A percentile compares a stretch with the other conserved stretches of the same genome.
phyloP scores from a whole-genome alignment of 495 filamentous ascomycete species.

The Amniculicola lignicola region DNA sequence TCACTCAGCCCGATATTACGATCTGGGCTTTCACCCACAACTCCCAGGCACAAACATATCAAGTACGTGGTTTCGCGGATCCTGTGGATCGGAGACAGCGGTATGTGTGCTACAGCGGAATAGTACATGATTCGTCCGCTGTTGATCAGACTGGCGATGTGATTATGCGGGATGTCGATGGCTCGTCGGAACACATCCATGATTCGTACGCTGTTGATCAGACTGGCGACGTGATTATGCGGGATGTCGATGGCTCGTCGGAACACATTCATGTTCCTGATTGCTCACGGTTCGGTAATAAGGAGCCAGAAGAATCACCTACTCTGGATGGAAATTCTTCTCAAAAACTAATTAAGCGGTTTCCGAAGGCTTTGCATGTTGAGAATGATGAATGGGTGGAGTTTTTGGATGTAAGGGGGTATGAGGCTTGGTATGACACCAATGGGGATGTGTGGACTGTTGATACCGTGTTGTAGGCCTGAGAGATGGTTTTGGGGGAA shows the following conservation, averaged over 20 bases:
- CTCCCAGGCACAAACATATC: slow-evolving; percentile 18
- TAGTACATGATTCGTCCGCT: slow-evolving; percentile 17
- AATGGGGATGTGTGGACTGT: slow-evolving; percentile 31
- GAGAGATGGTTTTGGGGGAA: too few relatives aligned
- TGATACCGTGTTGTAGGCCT: too few relatives aligned
- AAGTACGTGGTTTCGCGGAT: slow-evolving; percentile 5
- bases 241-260: slow-evolving; percentile 40
- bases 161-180: slow-evolving; percentile 48
- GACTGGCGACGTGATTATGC: slow-evolving; percentile 53
- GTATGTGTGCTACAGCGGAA: slow-evolving; percentile 12
- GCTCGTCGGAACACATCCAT: slow-evolving; percentile 4
- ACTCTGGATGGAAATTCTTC: slow-evolving; percentile 23
- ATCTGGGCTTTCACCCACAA: slow-evolving; percentile 32
- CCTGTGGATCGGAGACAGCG: neutral
- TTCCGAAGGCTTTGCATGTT: slow-evolving; percentile 14
- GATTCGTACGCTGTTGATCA: slow-evolving; percentile 34
- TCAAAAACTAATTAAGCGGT: neutral
- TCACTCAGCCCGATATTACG: slow-evolving; percentile 21
- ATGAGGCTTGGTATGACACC: slow-evolving; percentile 29
- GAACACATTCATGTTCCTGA: neutral
- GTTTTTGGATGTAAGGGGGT: slow-evolving; percentile 12
- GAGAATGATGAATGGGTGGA: slow-evolving; percentile 31
- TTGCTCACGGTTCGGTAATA: slow-evolving; percentile 36
- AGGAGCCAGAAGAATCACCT: slow-evolving; percentile 5
- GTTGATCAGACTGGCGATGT: slow-evolving; percentile 49